A percentile compares a stretch with the other conserved stretches of the same genome.
Evolutionary conservation across 1,139 yeast species (phyloP).

Genomic region (Yamadazyma conglobata): DNA sequence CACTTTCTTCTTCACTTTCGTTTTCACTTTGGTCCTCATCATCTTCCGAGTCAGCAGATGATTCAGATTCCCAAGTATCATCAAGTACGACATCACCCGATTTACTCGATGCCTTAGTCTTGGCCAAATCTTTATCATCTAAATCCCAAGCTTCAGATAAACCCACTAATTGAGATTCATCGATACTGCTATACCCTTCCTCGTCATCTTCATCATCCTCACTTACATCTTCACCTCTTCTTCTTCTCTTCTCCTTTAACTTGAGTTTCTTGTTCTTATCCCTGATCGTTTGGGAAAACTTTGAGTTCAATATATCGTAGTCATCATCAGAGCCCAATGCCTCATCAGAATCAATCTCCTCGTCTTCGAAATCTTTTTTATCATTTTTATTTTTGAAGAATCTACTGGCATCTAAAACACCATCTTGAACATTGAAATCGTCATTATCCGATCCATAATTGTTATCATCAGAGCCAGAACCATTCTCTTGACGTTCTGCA

Average conservation of each 20-base stretch:
- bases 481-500: constrained; percentile 40
- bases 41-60: constrained; percentile 16
- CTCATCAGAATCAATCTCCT: constrained; percentile 73
- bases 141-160: constrained; percentile 87
- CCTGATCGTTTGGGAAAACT: constrained; percentile 65
- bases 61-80: constrained; percentile 39
- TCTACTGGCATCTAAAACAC: constrained; percentile 40
- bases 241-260: constrained; percentile 21
- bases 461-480: constrained; percentile 15
- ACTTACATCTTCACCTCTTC: constrained; percentile 15
- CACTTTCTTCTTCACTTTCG: constrained; percentile 13
- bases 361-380: constrained; percentile 49
- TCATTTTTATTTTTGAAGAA: constrained; percentile 25
- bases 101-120: constrained; percentile 15
- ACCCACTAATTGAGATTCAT: constrained; percentile 70
- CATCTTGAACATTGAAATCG: constrained; percentile 30
- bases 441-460: constrained; percentile 17
- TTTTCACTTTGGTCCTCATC: constrained; percentile 20
- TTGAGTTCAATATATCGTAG: constrained; percentile 61
- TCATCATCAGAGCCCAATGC: constrained; percentile 78
- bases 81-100: constrained; percentile 38
- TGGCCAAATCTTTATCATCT: constrained; percentile 54
- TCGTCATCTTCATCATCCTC: constrained; percentile 27
- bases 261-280: constrained; percentile 45
- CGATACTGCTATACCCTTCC: constrained; percentile 56